These are phyloP conservation scores for Hymenoscyphus salicellus DNA, from an alignment of 2,329 filamentous ascomycete species.

Conservation along the genomic window DNA sequence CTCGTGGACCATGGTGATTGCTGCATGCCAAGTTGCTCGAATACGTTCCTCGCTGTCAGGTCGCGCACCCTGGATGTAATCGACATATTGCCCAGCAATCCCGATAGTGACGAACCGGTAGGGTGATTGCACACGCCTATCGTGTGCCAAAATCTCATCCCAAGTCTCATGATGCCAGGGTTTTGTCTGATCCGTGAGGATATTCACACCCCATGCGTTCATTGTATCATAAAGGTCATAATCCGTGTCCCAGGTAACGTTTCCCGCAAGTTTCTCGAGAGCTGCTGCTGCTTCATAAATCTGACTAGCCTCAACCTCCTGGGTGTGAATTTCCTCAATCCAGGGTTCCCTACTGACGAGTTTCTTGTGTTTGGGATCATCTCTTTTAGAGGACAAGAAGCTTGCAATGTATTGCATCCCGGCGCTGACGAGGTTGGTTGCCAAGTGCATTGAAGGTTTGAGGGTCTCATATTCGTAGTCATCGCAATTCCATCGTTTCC, in stretches of 20 bases:
- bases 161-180: constrained; percentile 9
- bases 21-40: constrained; percentile 28
- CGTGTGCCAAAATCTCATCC: constrained; percentile 13
- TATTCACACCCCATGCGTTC: constrained; percentile 22
- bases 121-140: constrained; percentile 9
- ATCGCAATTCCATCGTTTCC: constrained; percentile 21
- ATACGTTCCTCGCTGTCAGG: constrained; percentile 21
- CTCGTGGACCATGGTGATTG: constrained; percentile 31
- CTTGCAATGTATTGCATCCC: constrained; percentile 26
- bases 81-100: constrained; percentile 26
- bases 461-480: constrained; percentile 24
- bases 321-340: not conserved
- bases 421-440: constrained; percentile 24
- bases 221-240: constrained; percentile 18
- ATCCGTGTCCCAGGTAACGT: constrained; percentile 27
- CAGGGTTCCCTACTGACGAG: not conserved
- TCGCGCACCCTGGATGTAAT: constrained; percentile 18
- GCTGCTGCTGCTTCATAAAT: constrained; percentile 17
- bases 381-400: constrained; percentile 24
- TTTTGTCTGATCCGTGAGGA: constrained; percentile 11
- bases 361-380: not conserved
- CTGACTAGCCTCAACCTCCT: constrained; percentile 5
- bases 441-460: constrained; percentile 28
- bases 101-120: constrained; percentile 23
- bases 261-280: constrained; percentile 22